These are phyloP conservation scores for Austroboletus niveus DNA, from an alignment of 1,284 basidiomycete genomes.

Conservation along the genomic window DNA sequence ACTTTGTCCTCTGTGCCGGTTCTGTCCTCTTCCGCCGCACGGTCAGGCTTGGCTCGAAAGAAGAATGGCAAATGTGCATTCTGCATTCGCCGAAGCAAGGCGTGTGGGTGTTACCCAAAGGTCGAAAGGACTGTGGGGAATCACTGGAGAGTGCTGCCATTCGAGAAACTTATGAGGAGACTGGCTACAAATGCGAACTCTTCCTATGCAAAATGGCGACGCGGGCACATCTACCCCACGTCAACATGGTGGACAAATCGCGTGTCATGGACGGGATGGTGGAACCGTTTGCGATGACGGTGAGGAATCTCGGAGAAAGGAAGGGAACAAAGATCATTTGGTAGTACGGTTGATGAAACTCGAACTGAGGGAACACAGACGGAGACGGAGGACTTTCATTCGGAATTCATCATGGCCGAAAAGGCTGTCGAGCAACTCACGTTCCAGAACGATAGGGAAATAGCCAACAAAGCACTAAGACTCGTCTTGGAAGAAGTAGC, in stretches of 20 bases:
- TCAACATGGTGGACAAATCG: conserved; percentile 30
- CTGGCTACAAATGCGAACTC: conserved; percentile 50
- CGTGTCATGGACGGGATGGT: conserved; percentile 23
- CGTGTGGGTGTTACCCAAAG: conserved; percentile 55
- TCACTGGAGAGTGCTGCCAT: conserved; percentile 44
- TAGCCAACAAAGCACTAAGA: conserved; percentile 6
- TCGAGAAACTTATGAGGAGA: conserved; percentile 61
- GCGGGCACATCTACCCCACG: conserved; percentile 41
- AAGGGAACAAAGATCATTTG: conserved; percentile 43
- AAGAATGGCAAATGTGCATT: conserved; percentile 27
- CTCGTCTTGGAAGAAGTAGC: conserved; percentile 2
- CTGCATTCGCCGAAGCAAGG: conserved; percentile 32
- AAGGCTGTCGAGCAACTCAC: conserved; percentile 37
- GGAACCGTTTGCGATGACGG: conserved; percentile 39
- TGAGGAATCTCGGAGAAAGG: conserved; percentile 29
- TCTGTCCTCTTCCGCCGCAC: conserved; percentile 30
- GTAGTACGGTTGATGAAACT: conserved; percentile 39
- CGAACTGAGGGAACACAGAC: conserved; percentile 42
- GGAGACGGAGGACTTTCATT: conserved; percentile 39
- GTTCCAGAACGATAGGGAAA: conserved; percentile 34
- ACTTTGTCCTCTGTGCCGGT: conserved; percentile 34
- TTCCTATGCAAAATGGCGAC: conserved; percentile 43
- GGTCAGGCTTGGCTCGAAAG: conserved; percentile 28
- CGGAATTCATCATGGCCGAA: conserved; percentile 38
- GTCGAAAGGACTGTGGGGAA: conserved; percentile 57